Evolutionary conservation across 441 rosid species (phyloP).

Genomic region (Biscutella laevigata): DNA sequence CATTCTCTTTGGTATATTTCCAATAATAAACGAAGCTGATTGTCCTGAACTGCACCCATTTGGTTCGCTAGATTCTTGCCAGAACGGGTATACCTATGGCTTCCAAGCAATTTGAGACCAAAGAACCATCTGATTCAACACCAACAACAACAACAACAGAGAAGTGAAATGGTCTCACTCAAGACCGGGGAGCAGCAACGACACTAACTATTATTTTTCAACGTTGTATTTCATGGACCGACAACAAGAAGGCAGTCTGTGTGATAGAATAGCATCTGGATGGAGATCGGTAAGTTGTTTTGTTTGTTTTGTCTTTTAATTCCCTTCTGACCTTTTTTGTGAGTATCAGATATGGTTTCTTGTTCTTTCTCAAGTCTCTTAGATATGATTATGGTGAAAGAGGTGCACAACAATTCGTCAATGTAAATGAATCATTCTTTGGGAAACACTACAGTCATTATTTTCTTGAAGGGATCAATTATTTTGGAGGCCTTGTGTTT

Average conservation of each 20-base stretch:
- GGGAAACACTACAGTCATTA: too few species aligned
- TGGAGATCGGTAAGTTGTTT: constrained; percentile 9
- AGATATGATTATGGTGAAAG: constrained; percentile 9
- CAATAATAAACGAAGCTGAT: neutral
- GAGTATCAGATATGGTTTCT: neutral
- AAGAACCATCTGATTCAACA: constrained; percentile 33
- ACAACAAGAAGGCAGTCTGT: neutral
- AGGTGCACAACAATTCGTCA: neutral
- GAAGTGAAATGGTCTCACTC: constrained; percentile 69
- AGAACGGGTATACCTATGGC: constrained; percentile 53
- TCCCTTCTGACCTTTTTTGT: neutral
- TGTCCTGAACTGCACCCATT: neutral
- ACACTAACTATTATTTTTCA: constrained; percentile 10
- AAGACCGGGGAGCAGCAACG: constrained; percentile 55
- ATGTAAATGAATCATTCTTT: constrained; percentile 12
- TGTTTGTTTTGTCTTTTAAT: neutral
- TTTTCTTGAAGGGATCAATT: too few species aligned
- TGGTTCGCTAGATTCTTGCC: constrained; percentile 54
- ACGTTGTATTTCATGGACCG: neutral
- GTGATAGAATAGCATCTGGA: neutral
- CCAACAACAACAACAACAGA: constrained; percentile 38
- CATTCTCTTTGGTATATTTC: neutral
- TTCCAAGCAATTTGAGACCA: constrained; percentile 37
- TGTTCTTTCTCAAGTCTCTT: neutral
- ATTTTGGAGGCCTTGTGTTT: too few species aligned